Evolutionary conservation across 2,329 filamentous ascomycete species (phyloP), one percentile per base, ranked within the genome.

Genomic region (Macroventuria anomochaeta): DNA sequence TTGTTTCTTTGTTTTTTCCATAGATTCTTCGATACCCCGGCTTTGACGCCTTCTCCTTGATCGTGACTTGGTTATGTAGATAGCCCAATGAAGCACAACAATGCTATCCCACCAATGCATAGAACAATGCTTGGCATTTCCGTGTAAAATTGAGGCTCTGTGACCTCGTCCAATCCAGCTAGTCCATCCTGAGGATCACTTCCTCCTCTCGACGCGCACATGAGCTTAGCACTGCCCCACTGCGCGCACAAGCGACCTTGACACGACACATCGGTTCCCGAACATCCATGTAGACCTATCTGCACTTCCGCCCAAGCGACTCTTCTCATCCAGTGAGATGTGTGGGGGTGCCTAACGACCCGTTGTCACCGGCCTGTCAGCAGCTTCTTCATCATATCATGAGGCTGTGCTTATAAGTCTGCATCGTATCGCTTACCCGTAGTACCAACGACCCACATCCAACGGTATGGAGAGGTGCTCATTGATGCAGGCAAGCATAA

Each of bases 21-120:
- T 41, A 31, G 34, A 12, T 39, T 13, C 13, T 33, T 5, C 3
- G 46, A 49, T 49, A 49, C 38, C 46, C 47, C 26, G 26, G 32
- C 36, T 33, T 39, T 12, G 8, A 21, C 28, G 40, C 29, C 28
- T 33, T 40, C 4, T 11, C 21, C 15, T 13, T 40, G 5, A 3
- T 7, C 21, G 11, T 25, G n/a, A n/a, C 8, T 8, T 25, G 8
- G 23, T 5, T 8, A 25, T 25, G 5, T 25, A 25, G 5, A 5
- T 25, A 25, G 23, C 23, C 23, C 23, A 25, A 8, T 8, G 23
- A 25, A 25, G 8, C 23, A 25, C 23, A 25, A 25, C 8, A 25
- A 8, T 25, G 23, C n/a, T n/a, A 25, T 25, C 8, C 23, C 28
- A 29, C 3, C 5, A 29, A 10, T 12, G 3, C 3, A 29, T 29